Base-by-base conservation (phyloP, 140 eudicot genomes). In the Flaveria floridana region DNA sequence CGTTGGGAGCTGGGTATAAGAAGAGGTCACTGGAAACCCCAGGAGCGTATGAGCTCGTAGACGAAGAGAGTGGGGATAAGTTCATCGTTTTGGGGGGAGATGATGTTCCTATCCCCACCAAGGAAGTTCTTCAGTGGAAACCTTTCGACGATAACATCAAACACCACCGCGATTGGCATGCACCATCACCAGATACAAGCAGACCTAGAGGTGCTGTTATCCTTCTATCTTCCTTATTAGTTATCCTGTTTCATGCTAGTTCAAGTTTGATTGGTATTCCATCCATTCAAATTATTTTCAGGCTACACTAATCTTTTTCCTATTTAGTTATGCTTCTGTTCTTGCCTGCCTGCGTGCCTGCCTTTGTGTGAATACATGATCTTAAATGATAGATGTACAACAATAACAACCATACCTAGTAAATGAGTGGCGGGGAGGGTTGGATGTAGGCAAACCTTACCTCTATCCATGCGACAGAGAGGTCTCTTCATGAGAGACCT, bases 1-100 rank as follows among this genome's bases (percentile, higher is more conserved):
- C 71, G 34, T 79, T 76, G 0, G 74, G 79, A 65, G 85, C 64
- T 9, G 79, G 81, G 16, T 86, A 74, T 37, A 81, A 73, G 6
- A 83, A 72, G 75, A 78, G 76, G 67, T 78, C 82, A 72, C 4
- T 89, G 72, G 92, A 87, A 4, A 85, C 96, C 2, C 73, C 88
- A 4, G 96, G 96, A 13, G 96, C 96, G 1, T 89, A 89, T 44
- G 90, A 89, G 86, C 86, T 87, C n/a, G 51, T 87, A 4, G 90
- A 89, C 52, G 85, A 89, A 4, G 83, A 85, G 20, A 87, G 77
- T 41, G 96, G 96, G 6, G 88, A 87, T 7, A 89, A 81, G 74
- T 74, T 80, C 56, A 89, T 89, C 68, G 87, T 89, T 58, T 89
- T 90, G 96, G 96, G 96, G 18, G 95, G 76, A 13, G 81, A 81